Evolutionary conservation across 345 rosid genomes (phyloP), one percentile per base, ranked within the genome.

Genomic region (Aquilaria malaccensis): DNA sequence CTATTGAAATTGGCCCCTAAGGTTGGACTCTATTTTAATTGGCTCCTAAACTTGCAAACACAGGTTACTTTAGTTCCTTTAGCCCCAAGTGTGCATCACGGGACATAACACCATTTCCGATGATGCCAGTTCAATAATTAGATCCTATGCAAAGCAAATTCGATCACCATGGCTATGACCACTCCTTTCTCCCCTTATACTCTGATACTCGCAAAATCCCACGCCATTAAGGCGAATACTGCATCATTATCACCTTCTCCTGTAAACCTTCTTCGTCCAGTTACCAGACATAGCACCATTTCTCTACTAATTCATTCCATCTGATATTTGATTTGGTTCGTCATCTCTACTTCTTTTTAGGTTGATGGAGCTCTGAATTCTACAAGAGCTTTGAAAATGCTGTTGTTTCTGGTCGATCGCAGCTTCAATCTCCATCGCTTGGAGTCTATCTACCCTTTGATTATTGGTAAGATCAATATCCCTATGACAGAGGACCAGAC

Each of bases 401-500:
- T 86, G 74, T 97, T 95, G 60, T 94, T 88, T 66, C 81, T 97
- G 59, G 76, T 94, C 31, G 99, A 96, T 9, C 99, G 90, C 49
- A 97, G 99, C 2, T 94, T 94, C 69, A 97, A 90, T 77, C 93
- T 94, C 52, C 99, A 94, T 50, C 75, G 95, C 14, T 62, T 94
- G 70, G 99, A 88, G 81, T 91, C 93, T 30, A 96, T 96, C 0
- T 94, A 86, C 63, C 96, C 99, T 70, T 63, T 94, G 82, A 94
- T 94, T 52, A 86, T 94, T 37, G 97, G 99, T 0, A 96, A 97
- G 66, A 82, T 94, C 65, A 71, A 86, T 82, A 78, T 90, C 50
- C 99, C 99, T 43, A 88, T 9, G 97, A 94, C 30, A 82, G 84
- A 76, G 99, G 97, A 22, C 22, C 22, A 22, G 22, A 22, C 22